phyloP scores from a whole-genome alignment of 495 filamentous ascomycete species.

The Podospora fimiseda region DNA sequence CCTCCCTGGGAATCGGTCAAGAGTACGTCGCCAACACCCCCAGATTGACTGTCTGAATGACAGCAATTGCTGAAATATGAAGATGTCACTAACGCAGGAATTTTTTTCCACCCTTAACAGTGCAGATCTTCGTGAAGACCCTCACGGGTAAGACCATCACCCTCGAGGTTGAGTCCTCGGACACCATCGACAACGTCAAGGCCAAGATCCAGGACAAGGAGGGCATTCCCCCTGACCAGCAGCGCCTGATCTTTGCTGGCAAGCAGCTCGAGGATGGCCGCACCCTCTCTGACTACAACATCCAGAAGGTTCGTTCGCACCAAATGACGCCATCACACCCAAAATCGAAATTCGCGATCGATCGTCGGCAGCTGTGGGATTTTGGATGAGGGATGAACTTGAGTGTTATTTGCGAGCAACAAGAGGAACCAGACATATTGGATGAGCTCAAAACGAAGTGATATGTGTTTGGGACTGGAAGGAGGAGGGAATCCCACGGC shows the following conservation, averaged over 20 bases:
- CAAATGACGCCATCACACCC: neutral
- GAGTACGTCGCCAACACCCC: conserved; percentile 23
- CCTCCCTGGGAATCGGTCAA: conserved; percentile 33
- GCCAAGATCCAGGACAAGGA: conserved; percentile 99
- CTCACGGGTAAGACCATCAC: conserved; percentile 99
- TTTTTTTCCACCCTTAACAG: conserved; percentile 15
- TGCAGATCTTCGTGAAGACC: conserved; percentile 86
- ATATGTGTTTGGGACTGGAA: neutral
- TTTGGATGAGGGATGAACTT: neutral
- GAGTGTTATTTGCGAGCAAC: no score
- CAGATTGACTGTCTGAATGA: no score
- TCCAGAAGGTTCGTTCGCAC: conserved; percentile 81
- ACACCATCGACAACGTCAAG: conserved; percentile 99
- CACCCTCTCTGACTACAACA: conserved; percentile 98
- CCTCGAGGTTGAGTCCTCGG: conserved; percentile 96
- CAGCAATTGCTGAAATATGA: no score
- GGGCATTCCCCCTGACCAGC: conserved; percentile 97
- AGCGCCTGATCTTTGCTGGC: conserved; percentile 98
- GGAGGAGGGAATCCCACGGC: conserved; percentile 6
- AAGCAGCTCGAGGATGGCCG: conserved; percentile 99
- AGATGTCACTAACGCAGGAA: conserved; percentile 36
- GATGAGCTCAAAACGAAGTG: neutral
- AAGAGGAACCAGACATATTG: neutral
- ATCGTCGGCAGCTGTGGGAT: conserved; percentile 4
- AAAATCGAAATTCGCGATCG: conserved; percentile 4